These are phyloP conservation scores for Luffa aegyptiaca DNA, from an alignment of 306 rosid genomes.

Conservation along the genomic window DNA sequence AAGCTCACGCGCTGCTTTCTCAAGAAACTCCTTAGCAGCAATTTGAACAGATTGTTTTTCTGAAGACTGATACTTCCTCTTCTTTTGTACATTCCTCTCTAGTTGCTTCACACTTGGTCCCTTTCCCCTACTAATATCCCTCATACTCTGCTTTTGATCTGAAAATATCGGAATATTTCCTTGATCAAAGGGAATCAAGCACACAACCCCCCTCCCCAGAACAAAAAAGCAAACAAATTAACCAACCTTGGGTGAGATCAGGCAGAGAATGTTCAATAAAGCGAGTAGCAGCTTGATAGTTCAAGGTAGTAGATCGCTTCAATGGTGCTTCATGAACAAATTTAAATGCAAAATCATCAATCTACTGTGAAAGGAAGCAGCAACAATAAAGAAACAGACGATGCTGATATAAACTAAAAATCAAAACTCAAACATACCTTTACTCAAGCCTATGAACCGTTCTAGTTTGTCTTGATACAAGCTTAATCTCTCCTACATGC, in stretches of 20 bases:
- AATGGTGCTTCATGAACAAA: slow-evolving; percentile 68
- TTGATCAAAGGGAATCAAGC: slow-evolving; percentile 10
- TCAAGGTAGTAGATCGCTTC: slow-evolving; percentile 75
- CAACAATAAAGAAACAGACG: background rate
- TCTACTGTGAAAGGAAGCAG: background rate
- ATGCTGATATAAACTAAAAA: background rate
- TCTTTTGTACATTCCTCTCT: slow-evolving; percentile 55
- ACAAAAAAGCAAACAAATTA: slow-evolving; percentile 9
- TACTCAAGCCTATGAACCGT: slow-evolving; percentile 44
- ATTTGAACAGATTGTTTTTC: slow-evolving; percentile 54
- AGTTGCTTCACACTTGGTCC: slow-evolving; percentile 25
- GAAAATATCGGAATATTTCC: slow-evolving; percentile 17
- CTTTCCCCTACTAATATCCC: slow-evolving; percentile 62
- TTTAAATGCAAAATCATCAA: slow-evolving; percentile 11
- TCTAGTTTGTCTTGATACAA: slow-evolving; percentile 58
- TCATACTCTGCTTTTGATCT: slow-evolving; percentile 65
- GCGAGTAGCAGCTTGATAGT: slow-evolving; percentile 79
- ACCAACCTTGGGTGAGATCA: slow-evolving; percentile 69
- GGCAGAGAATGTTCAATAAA: slow-evolving; percentile 84
- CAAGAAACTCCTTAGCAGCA: slow-evolving; percentile 79
- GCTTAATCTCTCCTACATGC: slow-evolving; percentile 58
- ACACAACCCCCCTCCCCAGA: background rate
- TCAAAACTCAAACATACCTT: slow-evolving; percentile 32
- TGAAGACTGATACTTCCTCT: slow-evolving; percentile 67
- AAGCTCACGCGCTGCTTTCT: slow-evolving; percentile 81